phyloP scores from a whole-genome alignment of 2,329 filamentous ascomycete genomes.

The Aspergillus brasiliensis region DNA sequence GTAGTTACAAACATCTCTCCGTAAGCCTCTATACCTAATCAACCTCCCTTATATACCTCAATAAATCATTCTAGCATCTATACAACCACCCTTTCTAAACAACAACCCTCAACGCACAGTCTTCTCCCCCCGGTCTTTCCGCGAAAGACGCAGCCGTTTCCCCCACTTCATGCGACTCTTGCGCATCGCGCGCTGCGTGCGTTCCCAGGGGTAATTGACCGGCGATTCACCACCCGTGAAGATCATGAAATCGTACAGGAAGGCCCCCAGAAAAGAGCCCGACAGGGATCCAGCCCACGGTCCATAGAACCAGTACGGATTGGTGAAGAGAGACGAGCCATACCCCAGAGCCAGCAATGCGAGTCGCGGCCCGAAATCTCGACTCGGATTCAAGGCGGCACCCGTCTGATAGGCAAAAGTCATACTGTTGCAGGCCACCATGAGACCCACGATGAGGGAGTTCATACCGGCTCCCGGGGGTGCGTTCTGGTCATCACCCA shows the following conservation, averaged over 20 bases:
- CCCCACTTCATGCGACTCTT: conserved; percentile 49
- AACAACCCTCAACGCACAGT: not conserved
- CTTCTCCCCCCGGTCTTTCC: conserved; percentile 11
- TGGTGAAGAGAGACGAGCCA: conserved; percentile 43
- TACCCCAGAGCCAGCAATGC: conserved; percentile 51
- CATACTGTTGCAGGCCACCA: conserved; percentile 37
- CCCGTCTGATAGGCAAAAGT: conserved; percentile 53
- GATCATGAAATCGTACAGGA: conserved; percentile 55
- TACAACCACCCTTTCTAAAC: too few relatives aligned
- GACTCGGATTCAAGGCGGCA: conserved; percentile 51
- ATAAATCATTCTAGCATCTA: too few relatives aligned
- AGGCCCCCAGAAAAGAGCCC: conserved; percentile 48
- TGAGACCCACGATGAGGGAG: conserved; percentile 52
- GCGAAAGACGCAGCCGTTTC: conserved; percentile 28
- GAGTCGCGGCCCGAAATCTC: conserved; percentile 55
- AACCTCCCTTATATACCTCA: too few relatives aligned
- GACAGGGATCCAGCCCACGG: conserved; percentile 43
- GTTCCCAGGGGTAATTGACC: conserved; percentile 53
- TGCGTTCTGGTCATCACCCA: conserved; percentile 51
- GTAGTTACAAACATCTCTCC: not conserved
- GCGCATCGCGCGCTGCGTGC: conserved; percentile 42
- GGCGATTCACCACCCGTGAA: conserved; percentile 55
- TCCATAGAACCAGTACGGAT: conserved; percentile 52
- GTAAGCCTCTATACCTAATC: not conserved
- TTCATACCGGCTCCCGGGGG: conserved; percentile 56